Percentiles rank a stretch among this genome's conserved stretches.
phyloP scores from a whole-genome alignment of 495 filamentous ascomycete species.

The Tuber borchii region DNA sequence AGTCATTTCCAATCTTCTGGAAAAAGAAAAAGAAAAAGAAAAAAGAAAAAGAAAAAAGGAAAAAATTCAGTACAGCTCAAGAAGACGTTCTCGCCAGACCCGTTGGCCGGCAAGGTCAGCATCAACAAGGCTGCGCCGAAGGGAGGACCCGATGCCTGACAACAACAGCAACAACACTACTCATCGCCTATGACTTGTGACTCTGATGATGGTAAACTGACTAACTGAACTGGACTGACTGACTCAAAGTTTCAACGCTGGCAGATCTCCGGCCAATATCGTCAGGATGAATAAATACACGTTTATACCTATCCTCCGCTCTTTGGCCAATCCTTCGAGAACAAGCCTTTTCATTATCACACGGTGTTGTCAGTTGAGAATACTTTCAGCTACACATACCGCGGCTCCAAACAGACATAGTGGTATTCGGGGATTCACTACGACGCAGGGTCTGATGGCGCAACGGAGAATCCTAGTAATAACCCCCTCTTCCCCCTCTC shows the following conservation, averaged over 20 bases:
- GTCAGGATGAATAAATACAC: slow-evolving; percentile 3
- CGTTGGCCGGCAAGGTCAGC: background rate
- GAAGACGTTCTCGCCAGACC: background rate
- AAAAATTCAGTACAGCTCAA: background rate
- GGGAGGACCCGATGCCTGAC: background rate
- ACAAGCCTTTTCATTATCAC: background rate
- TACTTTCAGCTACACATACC: background rate
- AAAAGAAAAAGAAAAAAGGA: too few relatives aligned
- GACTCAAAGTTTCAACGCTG: slow-evolving; percentile 6
- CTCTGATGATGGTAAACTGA: background rate
- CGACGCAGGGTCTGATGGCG: background rate
- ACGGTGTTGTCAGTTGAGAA: background rate
- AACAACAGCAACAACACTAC: background rate
- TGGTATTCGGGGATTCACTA: background rate
- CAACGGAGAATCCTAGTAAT: slow-evolving; percentile 16
- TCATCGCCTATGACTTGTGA: background rate
- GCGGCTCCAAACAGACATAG: background rate
- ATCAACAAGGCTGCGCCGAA: background rate
- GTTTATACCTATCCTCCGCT: background rate
- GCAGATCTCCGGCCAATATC: background rate
- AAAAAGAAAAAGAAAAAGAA: background rate
- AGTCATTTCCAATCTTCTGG: background rate
- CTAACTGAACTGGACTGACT: background rate
- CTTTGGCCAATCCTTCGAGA: slow-evolving; percentile 3
- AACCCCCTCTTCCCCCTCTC: too few relatives aligned